Evolutionary conservation across 495 filamentous ascomycete species (phyloP), one percentile per base, ranked within the genome.

Genomic region (Halenospora varia): DNA sequence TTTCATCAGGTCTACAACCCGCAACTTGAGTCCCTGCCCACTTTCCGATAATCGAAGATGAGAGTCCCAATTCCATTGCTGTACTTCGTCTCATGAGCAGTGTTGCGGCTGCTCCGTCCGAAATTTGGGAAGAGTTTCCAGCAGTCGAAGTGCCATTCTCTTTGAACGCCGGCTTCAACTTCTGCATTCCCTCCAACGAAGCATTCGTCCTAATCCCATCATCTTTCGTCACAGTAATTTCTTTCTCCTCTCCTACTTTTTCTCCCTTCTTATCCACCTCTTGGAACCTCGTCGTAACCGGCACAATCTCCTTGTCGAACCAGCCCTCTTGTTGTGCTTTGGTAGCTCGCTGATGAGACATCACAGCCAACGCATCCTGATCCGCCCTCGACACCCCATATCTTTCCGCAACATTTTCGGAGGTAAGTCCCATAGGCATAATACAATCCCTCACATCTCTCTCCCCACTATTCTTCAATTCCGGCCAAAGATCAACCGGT

Each of bases 371-470:
- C 3, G 74, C 84, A 68, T 97, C 92, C 74, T 96, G 91, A 57
- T 92, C 90, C 3, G 70, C 76, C 18, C 92, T 71, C 10, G 70
- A 75, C n/a, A 97, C 78, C 3, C 82, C 82, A 62, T 96, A 92
- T 48, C 92, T 75, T 59, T 74, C 71, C 0, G 92, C 89, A 10
- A 97, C 91, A 63, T 96, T 96, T 77, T 97, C 92, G 22, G 82
- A 83, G n/a, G 92, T 97, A 44, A 93, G 66, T 0, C 92, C 92
- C 92, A 97, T 97, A 54, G 84, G 83, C 92, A 95, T 94, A 65
- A 96, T 85, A 64, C 92, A 96, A 67, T 96, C 92, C 40, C 78
- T 68, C 8, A 89, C 87, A 55, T 94, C 88, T 69, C 87, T 76
- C 6, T 82, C 82, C 8, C 68, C 67, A 1, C 76, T 83, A 2